Evolutionary conservation across 805 yeast genomes (phyloP).

Genomic region (Starmerella sp.): DNA sequence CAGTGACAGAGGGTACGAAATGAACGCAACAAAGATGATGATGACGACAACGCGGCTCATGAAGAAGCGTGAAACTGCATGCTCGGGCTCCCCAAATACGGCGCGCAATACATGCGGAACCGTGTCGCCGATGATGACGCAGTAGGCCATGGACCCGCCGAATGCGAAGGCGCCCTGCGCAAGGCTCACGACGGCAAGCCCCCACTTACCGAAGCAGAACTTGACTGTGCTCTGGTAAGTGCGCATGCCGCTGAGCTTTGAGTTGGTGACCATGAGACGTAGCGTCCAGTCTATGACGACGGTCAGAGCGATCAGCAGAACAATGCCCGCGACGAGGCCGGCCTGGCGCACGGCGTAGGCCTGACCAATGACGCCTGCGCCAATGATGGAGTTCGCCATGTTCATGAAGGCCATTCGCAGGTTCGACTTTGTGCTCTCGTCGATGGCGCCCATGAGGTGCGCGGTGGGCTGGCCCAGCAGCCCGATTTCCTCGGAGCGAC

Average conservation of each 20-base stretch:
- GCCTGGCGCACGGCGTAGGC: conserved; percentile 77
- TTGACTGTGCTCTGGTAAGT: conserved; percentile 80
- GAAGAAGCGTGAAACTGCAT: conserved; percentile 40
- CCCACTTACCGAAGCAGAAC: conserved; percentile 63
- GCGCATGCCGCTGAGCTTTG: conserved; percentile 61
- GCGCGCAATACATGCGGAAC: conserved; percentile 78
- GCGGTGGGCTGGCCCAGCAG: conserved; percentile 23
- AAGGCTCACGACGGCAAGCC: conserved; percentile 53
- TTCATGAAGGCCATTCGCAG: conserved; percentile 90
- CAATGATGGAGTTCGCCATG: conserved; percentile 89
- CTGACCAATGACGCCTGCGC: conserved; percentile 93
- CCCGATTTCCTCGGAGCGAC: conserved; percentile 17
- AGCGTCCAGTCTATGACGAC: conserved; percentile 80
- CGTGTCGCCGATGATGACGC: conserved; percentile 90
- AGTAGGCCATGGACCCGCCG: conserved; percentile 90
- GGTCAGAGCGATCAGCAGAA: conserved; percentile 51
- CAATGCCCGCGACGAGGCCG: conserved; percentile 64
- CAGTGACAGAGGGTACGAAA: conserved; percentile 75
- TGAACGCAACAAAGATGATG: conserved; percentile 50
- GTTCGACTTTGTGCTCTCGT: conserved; percentile 35
- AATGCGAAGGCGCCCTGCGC: conserved; percentile 84
- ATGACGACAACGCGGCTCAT: conserved; percentile 64
- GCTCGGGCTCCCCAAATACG: conserved; percentile 32
- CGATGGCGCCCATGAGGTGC: conserved; percentile 18
- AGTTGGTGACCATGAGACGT: conserved; percentile 62